Evolutionary conservation across 495 filamentous ascomycete species (phyloP), one percentile per base, ranked within the genome.

Genomic region (Trichoderma asperelloides): DNA sequence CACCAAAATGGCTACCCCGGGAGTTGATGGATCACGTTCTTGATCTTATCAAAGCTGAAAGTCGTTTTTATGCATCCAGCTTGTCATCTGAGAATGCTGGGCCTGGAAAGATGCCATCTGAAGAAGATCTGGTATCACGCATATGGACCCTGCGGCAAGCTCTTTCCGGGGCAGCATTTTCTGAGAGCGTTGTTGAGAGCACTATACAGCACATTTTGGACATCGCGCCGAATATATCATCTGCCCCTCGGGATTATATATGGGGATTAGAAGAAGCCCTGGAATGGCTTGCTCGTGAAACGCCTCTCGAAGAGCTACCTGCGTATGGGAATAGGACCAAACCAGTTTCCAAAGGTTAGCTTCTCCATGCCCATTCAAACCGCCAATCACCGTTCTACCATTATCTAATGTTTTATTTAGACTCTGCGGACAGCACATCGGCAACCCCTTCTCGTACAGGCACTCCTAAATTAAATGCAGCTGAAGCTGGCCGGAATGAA

Each of bases 211-310:
- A 87, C 71, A 80, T 92, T 13, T 75, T 92, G 57, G 78, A 83
- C 40, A 85, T 86, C 70, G 79, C 81, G 23, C 81, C 81, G 8
- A 82, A 81, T 68, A 78, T 86, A 13, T 74, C 73, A 25, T 69
- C 75, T 40, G 79, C 78, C 9, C 78, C 70, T 69, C 90, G 87
- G 68, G 91, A 95, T 49, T 76, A 80, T 5, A 82, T 91, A 13
- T 96, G 92, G 89, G 93, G 93, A 23, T 77, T 97, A 62, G 89
- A 95, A 67, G 92, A 95, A 73, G 84, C 86, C n/a, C 70, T 97
- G 37, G 90, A 96, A 70, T 96, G 91, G 91, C 79, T 97, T 23
- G 90, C 91, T 25, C 79, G 90, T 68, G 83, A 92, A 70, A 89
- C 86, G 71, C 77, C 82, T 18, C 78, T 79, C 69, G 83, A 85